These are phyloP conservation scores for Termitomyces sp. DNA, from an alignment of 768 basidiomycete species.

Conservation along the genomic window DNA sequence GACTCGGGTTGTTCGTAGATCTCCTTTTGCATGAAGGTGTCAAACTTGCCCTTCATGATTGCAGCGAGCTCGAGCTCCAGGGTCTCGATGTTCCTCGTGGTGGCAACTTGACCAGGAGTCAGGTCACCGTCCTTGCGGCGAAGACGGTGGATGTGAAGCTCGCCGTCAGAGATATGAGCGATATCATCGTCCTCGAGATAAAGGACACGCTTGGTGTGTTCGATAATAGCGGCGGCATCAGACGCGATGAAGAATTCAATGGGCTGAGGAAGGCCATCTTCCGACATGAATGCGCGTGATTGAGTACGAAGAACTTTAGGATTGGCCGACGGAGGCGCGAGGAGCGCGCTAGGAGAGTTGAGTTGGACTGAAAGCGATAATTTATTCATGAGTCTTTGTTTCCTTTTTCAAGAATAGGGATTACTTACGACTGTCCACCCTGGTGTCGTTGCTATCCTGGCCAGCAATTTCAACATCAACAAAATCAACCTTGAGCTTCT, in stretches of 20 bases:
- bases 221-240: constrained; percentile 92
- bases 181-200: constrained; percentile 99
- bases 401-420: background rate
- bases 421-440: constrained; percentile 38
- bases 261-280: constrained; percentile 96
- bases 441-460: constrained; percentile 49
- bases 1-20: constrained; percentile 99
- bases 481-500: constrained; percentile 99
- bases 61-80: constrained; percentile 99
- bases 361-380: constrained; percentile 33
- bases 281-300: constrained; percentile 96
- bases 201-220: constrained; percentile 98
- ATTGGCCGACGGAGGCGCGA: constrained; percentile 61
- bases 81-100: constrained; percentile 95
- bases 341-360: constrained; percentile 51
- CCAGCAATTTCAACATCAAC: constrained; percentile 96
- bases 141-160: constrained; percentile 97
- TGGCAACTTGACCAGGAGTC: constrained; percentile 54
- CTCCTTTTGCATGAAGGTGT: constrained; percentile 99
- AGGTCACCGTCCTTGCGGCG: constrained; percentile 75
- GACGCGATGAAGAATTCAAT: constrained; percentile 99
- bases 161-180: constrained; percentile 94
- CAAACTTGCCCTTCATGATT: constrained; percentile 99
- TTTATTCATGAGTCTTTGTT: constrained; percentile 4
- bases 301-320: constrained; percentile 90